Conservation (phyloP, 129 eudicot species). For the Deinandra increscens region DNA sequence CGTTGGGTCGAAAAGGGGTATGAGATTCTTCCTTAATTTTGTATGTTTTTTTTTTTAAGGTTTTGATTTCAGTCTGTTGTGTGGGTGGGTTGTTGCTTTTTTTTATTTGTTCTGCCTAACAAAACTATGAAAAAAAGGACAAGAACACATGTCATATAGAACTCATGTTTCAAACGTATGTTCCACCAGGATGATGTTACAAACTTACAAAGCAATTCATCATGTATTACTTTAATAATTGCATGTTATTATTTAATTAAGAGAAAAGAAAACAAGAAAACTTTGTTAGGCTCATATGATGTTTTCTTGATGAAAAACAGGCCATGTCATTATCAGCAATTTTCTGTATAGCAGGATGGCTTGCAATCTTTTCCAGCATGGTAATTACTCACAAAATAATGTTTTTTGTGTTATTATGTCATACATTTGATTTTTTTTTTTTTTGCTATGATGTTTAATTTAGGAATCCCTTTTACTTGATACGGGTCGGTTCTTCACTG, state of each 20-base stretch:
- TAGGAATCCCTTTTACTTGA: slow-evolving; percentile 72
- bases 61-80: background rate
- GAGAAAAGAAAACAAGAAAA: too few species aligned
- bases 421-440: background rate
- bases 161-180: background rate
- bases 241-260: too few species aligned
- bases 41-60: background rate
- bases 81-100: background rate
- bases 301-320: slow-evolving; percentile 36
- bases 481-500: slow-evolving; percentile 76
- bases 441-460: slow-evolving; percentile 15
- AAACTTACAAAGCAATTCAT: too few species aligned
- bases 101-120: background rate
- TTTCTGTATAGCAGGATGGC: slow-evolving; percentile 81
- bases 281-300: too few species aligned
- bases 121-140: slow-evolving; percentile 4
- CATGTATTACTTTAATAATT: too few species aligned
- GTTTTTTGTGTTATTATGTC: slow-evolving; percentile 6
- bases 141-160: slow-evolving; percentile 8
- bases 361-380: slow-evolving; percentile 63
- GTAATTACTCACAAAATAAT: slow-evolving; percentile 25
- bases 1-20: slow-evolving; percentile 84
- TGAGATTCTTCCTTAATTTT: background rate
- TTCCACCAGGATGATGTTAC: background rate
- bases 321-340: slow-evolving; percentile 77